Conservation (phyloP, 2,329 filamentous ascomycete genomes). For the Sclerotinia sclerotiorum region DNA sequence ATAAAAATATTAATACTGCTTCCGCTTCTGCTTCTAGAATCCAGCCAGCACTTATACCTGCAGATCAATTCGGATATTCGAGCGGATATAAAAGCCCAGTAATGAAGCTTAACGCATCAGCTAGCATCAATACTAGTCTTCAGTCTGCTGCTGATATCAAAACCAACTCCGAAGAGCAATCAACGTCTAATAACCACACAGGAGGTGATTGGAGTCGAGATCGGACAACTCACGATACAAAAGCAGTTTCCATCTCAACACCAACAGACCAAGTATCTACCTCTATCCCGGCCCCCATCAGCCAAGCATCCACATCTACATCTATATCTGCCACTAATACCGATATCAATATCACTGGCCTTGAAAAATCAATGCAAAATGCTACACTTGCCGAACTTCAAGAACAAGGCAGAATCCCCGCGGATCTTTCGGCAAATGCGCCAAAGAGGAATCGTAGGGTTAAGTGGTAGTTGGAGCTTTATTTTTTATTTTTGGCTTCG, state of each 20-base stretch:
- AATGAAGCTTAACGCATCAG: not conserved
- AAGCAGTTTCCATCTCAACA: not conserved
- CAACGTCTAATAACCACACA: not conserved
- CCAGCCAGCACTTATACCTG: not conserved
- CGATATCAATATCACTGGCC: not conserved
- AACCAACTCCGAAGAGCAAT: not conserved
- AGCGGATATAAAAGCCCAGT: not conserved
- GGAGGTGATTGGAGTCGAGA: not conserved
- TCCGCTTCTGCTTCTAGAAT: not conserved
- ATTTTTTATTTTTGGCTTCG: not conserved
- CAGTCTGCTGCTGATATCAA: not conserved
- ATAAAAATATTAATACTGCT: not conserved
- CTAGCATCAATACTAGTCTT: not conserved
- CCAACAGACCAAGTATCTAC: not conserved
- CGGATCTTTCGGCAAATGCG: not conserved
- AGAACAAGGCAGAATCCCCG: not conserved
- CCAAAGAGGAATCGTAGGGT: not conserved
- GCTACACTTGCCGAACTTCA: not conserved
- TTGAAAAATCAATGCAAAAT: not conserved
- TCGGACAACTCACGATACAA: not conserved
- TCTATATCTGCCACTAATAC: not conserved
- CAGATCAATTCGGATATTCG: not conserved
- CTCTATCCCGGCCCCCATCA: too few relatives aligned
- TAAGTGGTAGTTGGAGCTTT: not conserved
- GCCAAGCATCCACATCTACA: not conserved